Evolutionary conservation across 768 basidiomycete genomes (phyloP).

Genomic region (Crassisporium funariophilum): DNA sequence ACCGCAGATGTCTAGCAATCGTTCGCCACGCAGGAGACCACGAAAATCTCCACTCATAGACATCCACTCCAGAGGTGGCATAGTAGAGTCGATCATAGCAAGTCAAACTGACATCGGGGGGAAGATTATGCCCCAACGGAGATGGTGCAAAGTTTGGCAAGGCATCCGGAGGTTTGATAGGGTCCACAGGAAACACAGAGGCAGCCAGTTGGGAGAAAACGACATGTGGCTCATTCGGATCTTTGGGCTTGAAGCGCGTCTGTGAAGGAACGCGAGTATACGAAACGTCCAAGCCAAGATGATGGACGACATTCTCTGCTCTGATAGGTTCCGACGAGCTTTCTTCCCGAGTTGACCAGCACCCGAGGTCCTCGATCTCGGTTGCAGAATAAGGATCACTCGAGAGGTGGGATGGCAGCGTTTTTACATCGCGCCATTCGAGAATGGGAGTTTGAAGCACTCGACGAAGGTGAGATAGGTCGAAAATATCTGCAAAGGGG

Average conservation of each 20-base stretch:
- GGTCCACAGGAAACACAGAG: conserved; percentile 28
- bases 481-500: conserved; percentile 46
- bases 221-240: conserved; percentile 25
- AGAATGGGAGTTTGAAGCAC: conserved; percentile 41
- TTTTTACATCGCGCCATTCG: conserved; percentile 53
- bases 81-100: conserved; percentile 39
- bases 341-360: conserved; percentile 34
- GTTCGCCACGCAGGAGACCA: conserved; percentile 47
- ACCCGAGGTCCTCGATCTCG: conserved; percentile 27
- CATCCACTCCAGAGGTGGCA: conserved; percentile 28
- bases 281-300: conserved; percentile 38
- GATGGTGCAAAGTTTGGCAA: conserved; percentile 25
- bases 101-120: conserved; percentile 31
- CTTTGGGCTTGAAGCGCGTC: conserved; percentile 21
- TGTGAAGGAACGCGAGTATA: conserved; percentile 34
- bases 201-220: conserved; percentile 31
- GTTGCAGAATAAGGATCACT: conserved; percentile 15
- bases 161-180: conserved; percentile 19
- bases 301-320: conserved; percentile 26
- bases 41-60: conserved; percentile 35
- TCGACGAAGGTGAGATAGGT: conserved; percentile 39
- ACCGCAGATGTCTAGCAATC: conserved; percentile 39
- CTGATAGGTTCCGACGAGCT: conserved; percentile 24
- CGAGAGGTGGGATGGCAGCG: conserved; percentile 22
- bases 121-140: conserved; percentile 23